Conservation (phyloP, 2,329 filamentous ascomycete species). For the Aspergillus oerlinghausenensis region DNA sequence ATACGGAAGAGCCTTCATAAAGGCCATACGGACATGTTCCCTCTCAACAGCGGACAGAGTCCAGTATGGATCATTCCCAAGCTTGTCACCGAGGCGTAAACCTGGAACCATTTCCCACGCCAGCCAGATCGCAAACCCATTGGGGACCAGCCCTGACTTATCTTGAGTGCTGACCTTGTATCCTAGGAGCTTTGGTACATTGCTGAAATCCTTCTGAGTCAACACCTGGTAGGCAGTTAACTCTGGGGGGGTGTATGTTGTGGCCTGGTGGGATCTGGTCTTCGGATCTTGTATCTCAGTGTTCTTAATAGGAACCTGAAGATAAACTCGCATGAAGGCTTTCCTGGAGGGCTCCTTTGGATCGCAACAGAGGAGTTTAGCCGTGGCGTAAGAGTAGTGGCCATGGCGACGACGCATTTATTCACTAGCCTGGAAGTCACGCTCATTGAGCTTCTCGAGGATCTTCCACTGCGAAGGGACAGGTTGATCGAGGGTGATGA, state of each 20-base stretch:
- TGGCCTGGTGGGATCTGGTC: conserved; percentile 10
- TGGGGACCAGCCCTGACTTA: conserved; percentile 6
- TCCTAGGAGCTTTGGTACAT: conserved; percentile 8
- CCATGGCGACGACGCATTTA: conserved; percentile 1
- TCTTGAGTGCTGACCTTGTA: conserved; percentile 8
- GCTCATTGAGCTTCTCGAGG: conserved; percentile 12
- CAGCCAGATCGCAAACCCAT: conserved; percentile 9
- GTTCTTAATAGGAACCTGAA: conserved; percentile 7
- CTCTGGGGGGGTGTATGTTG: conserved; percentile 5
- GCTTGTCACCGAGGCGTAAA: conserved; percentile 6
- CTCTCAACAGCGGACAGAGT: conserved; percentile 5
- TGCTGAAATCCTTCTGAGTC: conserved; percentile 3
- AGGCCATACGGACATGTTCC: conserved; percentile 7
- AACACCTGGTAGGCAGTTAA: conserved; percentile 3
- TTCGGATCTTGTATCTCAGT: conserved; percentile 8
- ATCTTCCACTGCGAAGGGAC: conserved; percentile 11
- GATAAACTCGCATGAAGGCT: conserved; percentile 7
- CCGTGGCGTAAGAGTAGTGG: conserved; percentile 4
- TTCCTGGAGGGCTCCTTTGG: conserved; percentile 3
- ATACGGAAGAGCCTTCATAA: conserved; percentile 8
- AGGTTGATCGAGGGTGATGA: conserved; percentile 10
- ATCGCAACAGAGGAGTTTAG: conserved; percentile 2
- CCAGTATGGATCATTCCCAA: conserved; percentile 5
- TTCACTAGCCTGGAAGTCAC: conserved; percentile 4
- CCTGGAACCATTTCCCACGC: conserved; percentile 11